Evolutionary conservation across 2,329 filamentous ascomycete genomes (phyloP).

Genomic region (Rutstroemia sp.): DNA sequence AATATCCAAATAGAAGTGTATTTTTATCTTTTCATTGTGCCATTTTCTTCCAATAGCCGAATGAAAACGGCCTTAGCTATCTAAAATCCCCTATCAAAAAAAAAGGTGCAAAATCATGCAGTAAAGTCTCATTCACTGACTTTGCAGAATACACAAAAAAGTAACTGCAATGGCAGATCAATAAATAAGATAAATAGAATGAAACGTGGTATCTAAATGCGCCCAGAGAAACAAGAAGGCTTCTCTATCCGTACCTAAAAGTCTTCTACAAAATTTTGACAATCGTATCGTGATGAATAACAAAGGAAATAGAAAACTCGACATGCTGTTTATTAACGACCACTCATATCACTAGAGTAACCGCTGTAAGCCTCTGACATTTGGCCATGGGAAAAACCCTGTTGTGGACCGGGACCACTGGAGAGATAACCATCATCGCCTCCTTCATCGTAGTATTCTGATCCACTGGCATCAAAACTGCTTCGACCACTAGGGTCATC

Average conservation of each 20-base stretch:
- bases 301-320: neutral
- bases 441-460: constrained; percentile 62
- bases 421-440: constrained; percentile 64
- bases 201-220: constrained; percentile 28
- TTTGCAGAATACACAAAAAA: too few relatives aligned
- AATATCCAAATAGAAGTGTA: too few relatives aligned
- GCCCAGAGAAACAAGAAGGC: constrained; percentile 13
- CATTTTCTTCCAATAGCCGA: too few relatives aligned
- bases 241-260: constrained; percentile 8
- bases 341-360: constrained; percentile 29
- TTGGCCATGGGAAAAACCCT: constrained; percentile 24
- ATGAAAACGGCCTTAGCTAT: too few relatives aligned
- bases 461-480: constrained; percentile 71
- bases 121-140: too few relatives aligned
- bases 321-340: constrained; percentile 2
- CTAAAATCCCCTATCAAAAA: too few relatives aligned
- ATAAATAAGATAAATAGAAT: constrained; percentile 7
- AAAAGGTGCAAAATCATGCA: too few relatives aligned
- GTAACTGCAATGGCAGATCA: too few relatives aligned
- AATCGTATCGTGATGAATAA: constrained; percentile 3
- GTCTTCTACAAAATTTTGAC: constrained; percentile 1
- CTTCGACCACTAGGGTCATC: constrained; percentile 73
- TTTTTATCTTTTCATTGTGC: too few relatives aligned
- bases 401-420: constrained; percentile 27
- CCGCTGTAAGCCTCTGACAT: constrained; percentile 26